These are phyloP conservation scores for Malus orientalis DNA, from an alignment of 306 rosid species.

Conservation along the genomic window DNA sequence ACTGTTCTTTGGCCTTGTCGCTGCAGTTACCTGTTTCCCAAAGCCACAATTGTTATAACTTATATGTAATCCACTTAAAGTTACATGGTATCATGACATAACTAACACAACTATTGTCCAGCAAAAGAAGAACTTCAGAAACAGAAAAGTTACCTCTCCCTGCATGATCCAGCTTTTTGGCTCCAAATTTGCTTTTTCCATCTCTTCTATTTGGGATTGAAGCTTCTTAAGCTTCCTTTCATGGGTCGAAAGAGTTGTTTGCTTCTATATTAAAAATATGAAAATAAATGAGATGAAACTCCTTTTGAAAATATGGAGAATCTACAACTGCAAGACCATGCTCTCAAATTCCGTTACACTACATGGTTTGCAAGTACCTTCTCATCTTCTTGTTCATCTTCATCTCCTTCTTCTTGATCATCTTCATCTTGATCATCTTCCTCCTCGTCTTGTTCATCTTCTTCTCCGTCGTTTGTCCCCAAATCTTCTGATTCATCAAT, in stretches of 20 bases:
- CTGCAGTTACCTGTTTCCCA: conserved; percentile 65
- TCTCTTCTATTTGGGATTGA: conserved; percentile 56
- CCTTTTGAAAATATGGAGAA: not conserved
- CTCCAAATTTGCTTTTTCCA: conserved; percentile 75
- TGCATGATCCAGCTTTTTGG: conserved; percentile 83
- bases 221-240: conserved; percentile 51
- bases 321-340: not conserved
- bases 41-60: not conserved
- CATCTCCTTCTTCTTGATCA: conserved; percentile 23
- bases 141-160: conserved; percentile 65
- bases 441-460: conserved; percentile 3
- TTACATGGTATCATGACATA: not conserved
- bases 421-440: conserved; percentile 21
- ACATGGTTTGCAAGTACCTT: conserved; percentile 36
- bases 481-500: conserved; percentile 32
- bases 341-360: not conserved
- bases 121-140: not conserved
- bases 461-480: conserved; percentile 31
- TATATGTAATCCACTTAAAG: not conserved
- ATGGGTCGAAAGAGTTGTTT: conserved; percentile 51
- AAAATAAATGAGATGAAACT: not conserved
- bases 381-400: conserved; percentile 18
- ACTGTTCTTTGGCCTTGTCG: conserved; percentile 77
- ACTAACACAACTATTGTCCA: not conserved
- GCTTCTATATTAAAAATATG: conserved; percentile 23